Percentiles rank a stretch among this genome's conserved stretches.
These are phyloP conservation scores for Pelargonium fulgidum DNA, from an alignment of 441 rosid genomes.

Conservation along the genomic window DNA sequence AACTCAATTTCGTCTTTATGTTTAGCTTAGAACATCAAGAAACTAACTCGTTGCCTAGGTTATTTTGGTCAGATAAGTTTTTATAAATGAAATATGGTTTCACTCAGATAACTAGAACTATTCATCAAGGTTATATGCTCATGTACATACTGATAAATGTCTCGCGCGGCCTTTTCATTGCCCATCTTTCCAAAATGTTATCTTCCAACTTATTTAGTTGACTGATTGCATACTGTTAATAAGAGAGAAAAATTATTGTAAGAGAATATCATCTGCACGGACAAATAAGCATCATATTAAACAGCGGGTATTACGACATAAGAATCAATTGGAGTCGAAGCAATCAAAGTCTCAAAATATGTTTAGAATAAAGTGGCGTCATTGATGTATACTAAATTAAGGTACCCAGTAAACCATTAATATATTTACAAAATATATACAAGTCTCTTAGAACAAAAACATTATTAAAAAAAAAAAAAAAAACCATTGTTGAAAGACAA, in stretches of 20 bases:
- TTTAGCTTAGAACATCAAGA: background rate
- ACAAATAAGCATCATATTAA: conserved; percentile 11
- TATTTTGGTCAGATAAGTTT: background rate
- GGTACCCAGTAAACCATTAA: background rate
- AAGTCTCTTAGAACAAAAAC: no score
- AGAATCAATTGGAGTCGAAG: background rate
- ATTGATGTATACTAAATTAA: background rate
- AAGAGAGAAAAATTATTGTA: conserved; percentile 21
- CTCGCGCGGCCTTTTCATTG: conserved; percentile 53
- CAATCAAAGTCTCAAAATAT: background rate
- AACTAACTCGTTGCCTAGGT: background rate
- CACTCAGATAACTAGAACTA: background rate
- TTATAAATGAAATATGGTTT: conserved; percentile 3
- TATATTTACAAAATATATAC: no score
- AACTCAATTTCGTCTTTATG: background rate
- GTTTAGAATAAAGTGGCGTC: background rate
- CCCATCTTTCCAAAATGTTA: conserved; percentile 84
- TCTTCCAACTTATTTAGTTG: conserved; percentile 93
- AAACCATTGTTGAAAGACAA: no score
- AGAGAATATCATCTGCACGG: conserved; percentile 7
- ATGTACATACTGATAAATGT: conserved; percentile 55
- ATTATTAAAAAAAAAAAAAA: no score
- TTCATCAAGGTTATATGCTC: conserved; percentile 9
- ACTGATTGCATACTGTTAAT: conserved; percentile 80
- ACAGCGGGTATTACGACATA: background rate